Evolutionary conservation across 306 rosid species (phyloP).

Genomic region (Prunus mume): DNA sequence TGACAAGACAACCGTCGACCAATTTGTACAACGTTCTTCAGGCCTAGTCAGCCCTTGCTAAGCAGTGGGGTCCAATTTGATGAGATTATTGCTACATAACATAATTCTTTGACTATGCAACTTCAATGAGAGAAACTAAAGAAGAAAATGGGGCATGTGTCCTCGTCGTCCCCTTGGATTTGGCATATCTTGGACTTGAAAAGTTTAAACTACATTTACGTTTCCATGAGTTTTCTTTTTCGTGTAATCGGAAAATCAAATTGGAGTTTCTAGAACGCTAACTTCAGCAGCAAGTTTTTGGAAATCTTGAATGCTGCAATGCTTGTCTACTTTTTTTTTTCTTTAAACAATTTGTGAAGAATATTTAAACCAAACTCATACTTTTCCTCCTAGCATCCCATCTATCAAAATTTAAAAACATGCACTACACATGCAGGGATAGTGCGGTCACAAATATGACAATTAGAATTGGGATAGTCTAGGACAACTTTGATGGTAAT

Average conservation of each 20-base stretch:
- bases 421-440: no score
- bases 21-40: not conserved
- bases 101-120: not conserved
- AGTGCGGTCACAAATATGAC: no score
- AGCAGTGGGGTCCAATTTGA: conserved; percentile 5
- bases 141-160: not conserved
- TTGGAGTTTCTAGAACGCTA: not conserved
- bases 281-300: not conserved
- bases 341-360: no score
- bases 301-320: no score
- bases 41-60: not conserved
- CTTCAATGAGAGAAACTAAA: not conserved
- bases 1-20: not conserved
- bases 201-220: not conserved
- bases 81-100: not conserved
- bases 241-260: not conserved
- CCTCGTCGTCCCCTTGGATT: not conserved
- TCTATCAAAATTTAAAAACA: no score
- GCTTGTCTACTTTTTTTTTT: no score
- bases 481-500: no score
- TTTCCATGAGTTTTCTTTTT: no score
- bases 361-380: no score
- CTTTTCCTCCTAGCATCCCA: no score
- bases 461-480: no score
- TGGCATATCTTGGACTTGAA: not conserved